These are phyloP conservation scores for Sporothrix euskadiensis DNA, from an alignment of 2,329 filamentous ascomycete species.

Conservation along the genomic window DNA sequence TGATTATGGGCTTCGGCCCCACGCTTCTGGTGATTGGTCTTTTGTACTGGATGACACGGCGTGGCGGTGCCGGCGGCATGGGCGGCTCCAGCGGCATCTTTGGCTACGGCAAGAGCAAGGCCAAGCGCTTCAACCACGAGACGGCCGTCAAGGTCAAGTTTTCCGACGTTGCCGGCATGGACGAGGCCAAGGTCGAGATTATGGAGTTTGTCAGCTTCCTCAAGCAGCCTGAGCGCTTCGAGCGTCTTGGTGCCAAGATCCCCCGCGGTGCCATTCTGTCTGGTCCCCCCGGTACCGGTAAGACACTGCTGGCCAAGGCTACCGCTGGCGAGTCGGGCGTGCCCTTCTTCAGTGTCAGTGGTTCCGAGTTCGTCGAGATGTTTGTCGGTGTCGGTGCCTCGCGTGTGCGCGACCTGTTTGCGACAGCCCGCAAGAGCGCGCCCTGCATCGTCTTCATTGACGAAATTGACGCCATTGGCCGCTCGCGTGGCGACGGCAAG, in stretches of 20 bases:
- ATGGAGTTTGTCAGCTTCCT: constrained; percentile 99
- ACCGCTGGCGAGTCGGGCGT: constrained; percentile 96
- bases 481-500: constrained; percentile 74
- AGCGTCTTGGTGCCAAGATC: constrained; percentile 95
- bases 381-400: constrained; percentile 98
- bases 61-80: constrained; percentile 62
- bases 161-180: constrained; percentile 93
- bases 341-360: constrained; percentile 97
- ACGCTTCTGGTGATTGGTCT: constrained; percentile 83
- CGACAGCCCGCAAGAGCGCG: constrained; percentile 90
- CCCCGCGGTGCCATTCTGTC: constrained; percentile 94
- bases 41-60: constrained; percentile 76
- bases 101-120: constrained; percentile 91
- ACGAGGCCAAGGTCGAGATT: constrained; percentile 96
- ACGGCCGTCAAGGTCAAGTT: constrained; percentile 97
- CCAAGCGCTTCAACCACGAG: constrained; percentile 97
- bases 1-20: constrained; percentile 78
- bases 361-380: constrained; percentile 99
- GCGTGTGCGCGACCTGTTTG: constrained; percentile 89
- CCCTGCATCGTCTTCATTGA: constrained; percentile 99
- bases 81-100: constrained; percentile 77
- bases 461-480: constrained; percentile 97
- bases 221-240: constrained; percentile 88
- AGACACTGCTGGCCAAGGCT: constrained; percentile 94
- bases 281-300: constrained; percentile 97